Base-by-base conservation (phyloP, 495 filamentous ascomycete species). In the Amniculicola lignicola region DNA sequence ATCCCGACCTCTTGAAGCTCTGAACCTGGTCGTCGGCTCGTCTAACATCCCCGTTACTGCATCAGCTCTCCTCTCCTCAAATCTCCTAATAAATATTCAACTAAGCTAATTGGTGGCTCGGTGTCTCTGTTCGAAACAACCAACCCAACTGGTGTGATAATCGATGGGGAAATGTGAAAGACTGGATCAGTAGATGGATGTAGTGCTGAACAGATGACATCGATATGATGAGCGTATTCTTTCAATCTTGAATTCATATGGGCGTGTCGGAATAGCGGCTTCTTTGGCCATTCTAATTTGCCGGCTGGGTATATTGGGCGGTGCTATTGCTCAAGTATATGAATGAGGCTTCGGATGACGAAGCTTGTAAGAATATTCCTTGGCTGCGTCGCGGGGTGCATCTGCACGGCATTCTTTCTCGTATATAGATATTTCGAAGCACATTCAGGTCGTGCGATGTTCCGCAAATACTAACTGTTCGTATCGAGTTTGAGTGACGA, bases 181-280 rank as follows among this genome's bases (percentile, higher is more conserved):
- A 53, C 12, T 24, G 37, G 23, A 53, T 54, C 28, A 45, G 11
- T 31, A 40, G 33, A 56, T 56, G 52, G 21, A 39, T 27, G 6
- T 40, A 6, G 19, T 19, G n/a, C n/a, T 19, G 39, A 42, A 38
- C 49, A 53, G 14, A 43, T 53, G 49, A 53, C 16, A 12, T 42
- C 23, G 25, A 43, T 33, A 43, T 31, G 31, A 11, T 24, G 29
- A 22, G 7, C 14, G 21, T 4, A 25, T 38, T 36, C n/a, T n/a
- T n/a, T n/a, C 39, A 45, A 54, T 54, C 29, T 54, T 31, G 27
- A n/a, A 5, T 54, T 54, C 41, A 56, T 56, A n/a, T 44, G 23
- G 31, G 22, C 15, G 31, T 5, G 43, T 47, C 52, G 52, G 52
- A 23, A 56, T 28, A 24, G 25, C 52, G 52, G 52, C 52, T 56